phyloP scores from a whole-genome alignment of 805 yeast genomes.

The Wickerhamomyces mucosus region DNA sequence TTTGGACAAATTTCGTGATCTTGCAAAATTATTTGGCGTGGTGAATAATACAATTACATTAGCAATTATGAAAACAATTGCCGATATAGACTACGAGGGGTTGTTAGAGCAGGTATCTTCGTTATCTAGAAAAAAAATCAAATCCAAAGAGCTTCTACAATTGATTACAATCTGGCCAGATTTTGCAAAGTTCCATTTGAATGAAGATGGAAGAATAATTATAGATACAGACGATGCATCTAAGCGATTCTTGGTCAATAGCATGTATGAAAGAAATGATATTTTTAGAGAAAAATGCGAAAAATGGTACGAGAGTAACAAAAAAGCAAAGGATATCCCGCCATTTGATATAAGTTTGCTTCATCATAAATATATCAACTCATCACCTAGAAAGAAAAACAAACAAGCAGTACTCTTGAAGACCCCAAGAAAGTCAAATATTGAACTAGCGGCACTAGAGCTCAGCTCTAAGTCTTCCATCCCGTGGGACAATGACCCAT shows the following conservation, averaged over 20 bases:
- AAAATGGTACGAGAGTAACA: conserved; percentile 11
- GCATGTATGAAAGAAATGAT: conserved; percentile 3
- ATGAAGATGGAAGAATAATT: conserved; percentile 11
- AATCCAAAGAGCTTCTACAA: conserved; percentile 10
- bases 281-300: conserved; percentile 8
- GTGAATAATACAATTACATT: conserved; percentile 12
- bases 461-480: no score
- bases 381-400: conserved; percentile 6
- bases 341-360: no score
- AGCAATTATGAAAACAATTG: conserved; percentile 8
- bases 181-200: conserved; percentile 7
- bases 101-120: conserved; percentile 11
- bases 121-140: conserved; percentile 5
- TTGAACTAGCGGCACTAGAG: no score
- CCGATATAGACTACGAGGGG: conserved; percentile 11
- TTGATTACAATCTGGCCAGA: conserved; percentile 16
- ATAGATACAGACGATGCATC: conserved; percentile 12
- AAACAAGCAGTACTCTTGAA: no score
- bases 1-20: not conserved
- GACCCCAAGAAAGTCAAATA: no score
- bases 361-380: conserved; percentile 1
- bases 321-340: conserved; percentile 9
- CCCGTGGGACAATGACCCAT: no score
- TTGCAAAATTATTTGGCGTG: conserved; percentile 11
- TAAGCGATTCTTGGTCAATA: conserved; percentile 3